Percentiles rank a stretch among this genome's conserved stretches.
phyloP scores from a whole-genome alignment of 345 rosid species.

The Moricandia moricandioides region DNA sequence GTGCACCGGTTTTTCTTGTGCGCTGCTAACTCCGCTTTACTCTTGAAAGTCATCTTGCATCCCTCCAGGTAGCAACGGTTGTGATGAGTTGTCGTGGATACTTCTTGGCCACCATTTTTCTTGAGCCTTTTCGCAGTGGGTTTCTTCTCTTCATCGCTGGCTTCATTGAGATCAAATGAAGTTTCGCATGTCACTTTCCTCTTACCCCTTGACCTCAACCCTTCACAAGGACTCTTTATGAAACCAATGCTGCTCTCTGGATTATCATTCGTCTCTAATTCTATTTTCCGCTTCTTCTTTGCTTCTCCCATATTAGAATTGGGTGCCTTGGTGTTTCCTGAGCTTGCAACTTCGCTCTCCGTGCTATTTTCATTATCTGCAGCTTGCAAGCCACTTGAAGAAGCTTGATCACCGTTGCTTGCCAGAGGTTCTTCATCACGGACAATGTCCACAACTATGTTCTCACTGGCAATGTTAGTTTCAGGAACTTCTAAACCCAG shows the following conservation, averaged over 20 bases:
- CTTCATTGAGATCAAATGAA: constrained; percentile 22
- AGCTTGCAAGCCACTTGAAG: constrained; percentile 30
- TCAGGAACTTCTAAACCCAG: constrained; percentile 32
- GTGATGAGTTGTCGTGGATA: constrained; percentile 29
- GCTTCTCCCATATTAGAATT: constrained; percentile 6
- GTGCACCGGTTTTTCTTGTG: constrained; percentile 83
- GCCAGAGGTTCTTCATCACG: constrained; percentile 31
- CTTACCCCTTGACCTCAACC: constrained; percentile 75
- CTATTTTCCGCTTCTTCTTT: constrained; percentile 56
- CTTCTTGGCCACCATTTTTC: constrained; percentile 33
- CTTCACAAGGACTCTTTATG: constrained; percentile 95
- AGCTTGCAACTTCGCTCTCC: constrained; percentile 37
- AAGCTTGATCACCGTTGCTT: constrained; percentile 33
- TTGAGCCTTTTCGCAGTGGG: constrained; percentile 40
- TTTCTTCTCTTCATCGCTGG: constrained; percentile 37
- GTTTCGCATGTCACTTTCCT: constrained; percentile 38
- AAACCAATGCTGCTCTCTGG: constrained; percentile 40
- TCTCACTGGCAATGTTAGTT: constrained; percentile 24
- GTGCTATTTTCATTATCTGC: constrained; percentile 37
- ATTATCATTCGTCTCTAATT: constrained; percentile 46
- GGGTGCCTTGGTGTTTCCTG: constrained; percentile 12
- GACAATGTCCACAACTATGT: constrained; percentile 24
- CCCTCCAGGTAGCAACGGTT: constrained; percentile 74
- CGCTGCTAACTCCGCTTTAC: constrained; percentile 57
- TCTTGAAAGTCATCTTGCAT: constrained; percentile 76